A percentile compares a stretch with the other conserved stretches of the same genome.
Evolutionary conservation across 2,329 filamentous ascomycete genomes (phyloP).

Genomic region (Curvularia sp.): DNA sequence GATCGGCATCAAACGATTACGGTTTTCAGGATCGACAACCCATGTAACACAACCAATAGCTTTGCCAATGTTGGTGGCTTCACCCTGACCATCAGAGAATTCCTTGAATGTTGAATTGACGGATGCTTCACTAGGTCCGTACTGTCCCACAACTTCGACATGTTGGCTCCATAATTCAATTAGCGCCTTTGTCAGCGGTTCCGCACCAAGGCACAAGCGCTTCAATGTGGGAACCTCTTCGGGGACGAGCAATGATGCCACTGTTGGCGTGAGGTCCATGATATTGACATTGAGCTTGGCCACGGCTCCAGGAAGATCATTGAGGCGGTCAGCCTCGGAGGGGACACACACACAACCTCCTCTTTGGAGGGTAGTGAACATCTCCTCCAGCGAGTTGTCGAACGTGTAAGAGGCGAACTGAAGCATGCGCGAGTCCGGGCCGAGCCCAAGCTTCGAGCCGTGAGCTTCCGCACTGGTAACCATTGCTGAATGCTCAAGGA

Average conservation of each 20-base stretch:
- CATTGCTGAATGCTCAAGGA: slow-evolving; percentile 44
- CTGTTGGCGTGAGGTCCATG: slow-evolving; percentile 64
- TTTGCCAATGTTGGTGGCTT: slow-evolving; percentile 45
- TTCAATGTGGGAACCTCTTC: slow-evolving; percentile 55
- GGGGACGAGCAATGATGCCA: slow-evolving; percentile 60
- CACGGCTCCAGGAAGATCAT: slow-evolving; percentile 57
- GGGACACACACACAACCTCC: slow-evolving; percentile 63
- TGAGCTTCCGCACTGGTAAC: slow-evolving; percentile 44
- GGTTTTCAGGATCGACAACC: slow-evolving; percentile 46
- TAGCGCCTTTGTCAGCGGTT: slow-evolving; percentile 50
- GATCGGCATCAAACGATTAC: slow-evolving; percentile 43
- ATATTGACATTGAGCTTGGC: slow-evolving; percentile 38
- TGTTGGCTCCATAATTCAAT: slow-evolving; percentile 38
- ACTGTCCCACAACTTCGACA: slow-evolving; percentile 39
- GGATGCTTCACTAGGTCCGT: slow-evolving; percentile 45
- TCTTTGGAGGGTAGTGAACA: slow-evolving; percentile 61
- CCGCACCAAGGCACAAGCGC: slow-evolving; percentile 55
- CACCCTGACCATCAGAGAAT: slow-evolving; percentile 38
- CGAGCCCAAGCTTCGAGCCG: slow-evolving; percentile 37
- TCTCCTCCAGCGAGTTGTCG: slow-evolving; percentile 63
- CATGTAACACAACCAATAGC: slow-evolving; percentile 42
- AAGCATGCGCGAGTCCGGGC: slow-evolving; percentile 39
- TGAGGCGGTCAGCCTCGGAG: slow-evolving; percentile 62
- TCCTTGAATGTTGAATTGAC: slow-evolving; percentile 45
- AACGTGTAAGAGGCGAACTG: slow-evolving; percentile 61